Evolutionary conservation across 129 eudicot genomes (phyloP), one percentile per base, ranked within the genome.

Genomic region (Ambrosia trifida): DNA sequence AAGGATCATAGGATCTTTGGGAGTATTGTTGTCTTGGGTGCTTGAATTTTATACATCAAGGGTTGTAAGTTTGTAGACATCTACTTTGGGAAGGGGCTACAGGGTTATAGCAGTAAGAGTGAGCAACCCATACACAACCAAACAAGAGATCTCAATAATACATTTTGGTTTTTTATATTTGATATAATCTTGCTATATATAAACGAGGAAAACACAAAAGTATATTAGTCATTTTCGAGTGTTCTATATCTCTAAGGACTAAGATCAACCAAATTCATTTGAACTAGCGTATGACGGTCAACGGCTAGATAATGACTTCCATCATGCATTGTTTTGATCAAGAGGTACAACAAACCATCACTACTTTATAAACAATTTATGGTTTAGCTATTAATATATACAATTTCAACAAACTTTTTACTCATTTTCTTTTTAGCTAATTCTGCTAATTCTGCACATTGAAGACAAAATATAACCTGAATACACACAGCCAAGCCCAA

Each of bases 51-150:
- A 60, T 33, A 61, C 64, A 58, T 58, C 12, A 46, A 17, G 9
- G 32, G 33, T 32, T 47, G 18, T 33, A 44, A 11, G 41, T 14
- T 41, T 28, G 45, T 45, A 38, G 67, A 5, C 45, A 40, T 20
- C 7, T 2, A 19, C 2, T 30, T 54, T 31, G 57, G 58, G 61
- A 44, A 64, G 11, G 40, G 70, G 68, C 60, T 59, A 11, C 31
- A 50, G 81, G 41, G 44, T 67, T 67, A 44, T 13, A 30, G 72
- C 30, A 45, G 28, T 28, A 65, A 16, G 38, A 30, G 59, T 30
- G 59, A 47, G 41, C 72, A 66, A 67, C 59, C 14, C 41, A 67
- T 47, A 47, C 11, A 41, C 30, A 11, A 31, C 43, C 30, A 47
- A 20, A 41, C 30, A 11, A 31, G 66, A 10, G 4, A 60, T 35